Conservation (phyloP, 2,329 filamentous ascomycete species). For the Whalleya microplaca region DNA sequence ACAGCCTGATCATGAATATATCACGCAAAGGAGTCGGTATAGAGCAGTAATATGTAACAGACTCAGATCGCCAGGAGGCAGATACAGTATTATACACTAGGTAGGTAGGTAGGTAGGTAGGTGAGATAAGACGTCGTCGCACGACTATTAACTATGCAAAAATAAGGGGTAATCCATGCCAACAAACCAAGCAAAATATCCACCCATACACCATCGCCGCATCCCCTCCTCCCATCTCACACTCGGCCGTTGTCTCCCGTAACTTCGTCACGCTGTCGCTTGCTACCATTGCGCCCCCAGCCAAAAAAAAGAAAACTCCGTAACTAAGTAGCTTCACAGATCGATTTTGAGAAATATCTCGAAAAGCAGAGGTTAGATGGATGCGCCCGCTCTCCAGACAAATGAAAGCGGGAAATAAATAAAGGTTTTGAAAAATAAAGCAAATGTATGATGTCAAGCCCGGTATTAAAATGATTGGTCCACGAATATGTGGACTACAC, state of each 20-base stretch:
- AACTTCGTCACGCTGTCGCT: background rate
- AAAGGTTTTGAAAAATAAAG: background rate
- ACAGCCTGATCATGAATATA: background rate
- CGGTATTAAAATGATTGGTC: background rate
- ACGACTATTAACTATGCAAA: background rate
- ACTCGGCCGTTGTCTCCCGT: background rate
- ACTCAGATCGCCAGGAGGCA: background rate
- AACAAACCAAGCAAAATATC: background rate
- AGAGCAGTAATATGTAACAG: background rate
- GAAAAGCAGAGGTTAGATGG: background rate
- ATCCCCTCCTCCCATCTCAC: background rate
- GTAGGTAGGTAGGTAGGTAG: no score
- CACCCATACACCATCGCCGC: background rate
- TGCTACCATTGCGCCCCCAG: background rate
- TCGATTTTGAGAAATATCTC: background rate
- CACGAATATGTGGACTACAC: slow-evolving; percentile 20
- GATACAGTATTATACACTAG: background rate
- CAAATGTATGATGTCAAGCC: background rate
- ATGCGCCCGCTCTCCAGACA: background rate
- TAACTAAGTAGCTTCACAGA: background rate
- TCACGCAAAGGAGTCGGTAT: background rate
- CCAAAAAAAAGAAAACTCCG: background rate
- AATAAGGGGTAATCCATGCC: background rate
- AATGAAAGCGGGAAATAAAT: background rate
- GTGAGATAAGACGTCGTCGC: background rate